These are phyloP conservation scores for Volutella citrinella DNA, from an alignment of 2,329 filamentous ascomycete genomes.

Conservation along the genomic window DNA sequence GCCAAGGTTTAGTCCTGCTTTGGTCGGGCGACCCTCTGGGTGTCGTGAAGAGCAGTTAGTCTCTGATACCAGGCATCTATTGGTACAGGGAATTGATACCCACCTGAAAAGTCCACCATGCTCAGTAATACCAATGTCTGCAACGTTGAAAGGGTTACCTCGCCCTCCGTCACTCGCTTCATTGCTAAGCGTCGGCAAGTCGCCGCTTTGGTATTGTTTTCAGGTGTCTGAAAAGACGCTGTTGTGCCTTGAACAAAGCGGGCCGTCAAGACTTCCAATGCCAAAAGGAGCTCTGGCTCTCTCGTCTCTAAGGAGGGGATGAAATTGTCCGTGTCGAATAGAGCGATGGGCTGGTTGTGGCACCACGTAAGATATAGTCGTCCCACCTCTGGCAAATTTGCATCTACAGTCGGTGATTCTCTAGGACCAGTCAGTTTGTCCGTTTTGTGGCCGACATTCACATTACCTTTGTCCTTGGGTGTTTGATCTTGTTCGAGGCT, in stretches of 20 bases:
- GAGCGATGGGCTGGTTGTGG: constrained; percentile 46
- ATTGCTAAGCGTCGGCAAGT: constrained; percentile 26
- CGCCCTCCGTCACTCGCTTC: constrained; percentile 31
- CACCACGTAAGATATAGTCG: constrained; percentile 45
- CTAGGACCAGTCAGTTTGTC: background rate
- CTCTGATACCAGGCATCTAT: too few relatives aligned
- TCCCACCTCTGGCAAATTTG: constrained; percentile 11
- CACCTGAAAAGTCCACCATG: constrained; percentile 35
- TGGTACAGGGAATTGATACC: background rate
- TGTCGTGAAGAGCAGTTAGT: too few relatives aligned
- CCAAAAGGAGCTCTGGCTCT: constrained; percentile 32
- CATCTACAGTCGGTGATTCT: background rate
- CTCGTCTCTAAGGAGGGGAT: constrained; percentile 36
- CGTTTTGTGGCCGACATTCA: too few relatives aligned
- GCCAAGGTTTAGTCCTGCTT: constrained; percentile 19
- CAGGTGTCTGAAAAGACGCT: constrained; percentile 13
- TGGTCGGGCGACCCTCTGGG: constrained; percentile 20
- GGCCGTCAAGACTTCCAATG: constrained; percentile 37
- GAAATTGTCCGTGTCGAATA: constrained; percentile 42
- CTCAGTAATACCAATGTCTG: constrained; percentile 37
- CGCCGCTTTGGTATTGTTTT: constrained; percentile 11
- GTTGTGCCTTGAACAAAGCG: constrained; percentile 35
- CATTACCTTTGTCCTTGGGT: too few relatives aligned
- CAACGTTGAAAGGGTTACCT: constrained; percentile 35
- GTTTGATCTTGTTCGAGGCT: too few relatives aligned